phyloP scores from a whole-genome alignment of 148 eudicot species.

The Dysphania ambrosioides region DNA sequence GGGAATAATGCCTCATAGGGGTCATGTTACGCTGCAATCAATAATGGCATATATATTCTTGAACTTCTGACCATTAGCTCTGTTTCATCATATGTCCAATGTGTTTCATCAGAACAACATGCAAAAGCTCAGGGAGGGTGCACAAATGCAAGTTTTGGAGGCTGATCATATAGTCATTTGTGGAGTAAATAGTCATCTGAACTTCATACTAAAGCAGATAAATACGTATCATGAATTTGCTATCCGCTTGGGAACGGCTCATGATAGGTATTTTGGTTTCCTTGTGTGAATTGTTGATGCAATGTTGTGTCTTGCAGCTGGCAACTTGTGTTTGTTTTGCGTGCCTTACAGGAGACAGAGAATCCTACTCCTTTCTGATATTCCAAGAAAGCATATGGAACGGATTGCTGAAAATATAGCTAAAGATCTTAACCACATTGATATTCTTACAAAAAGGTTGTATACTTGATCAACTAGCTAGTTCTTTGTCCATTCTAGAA shows the following conservation, averaged over 20 bases:
- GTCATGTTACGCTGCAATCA: conserved; percentile 8
- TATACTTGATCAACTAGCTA: neutral
- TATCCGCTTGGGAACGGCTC: conserved; percentile 86
- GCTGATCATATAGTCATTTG: conserved; percentile 90
- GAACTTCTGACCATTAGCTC: conserved; percentile 11
- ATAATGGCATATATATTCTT: conserved; percentile 21
- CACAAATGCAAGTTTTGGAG: conserved; percentile 90
- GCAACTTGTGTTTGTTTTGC: conserved; percentile 6
- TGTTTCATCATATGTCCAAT: conserved; percentile 1
- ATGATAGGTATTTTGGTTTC: conserved; percentile 56
- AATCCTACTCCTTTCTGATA: conserved; percentile 84
- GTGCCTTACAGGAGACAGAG: conserved; percentile 67
- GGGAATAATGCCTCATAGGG: conserved; percentile 2
- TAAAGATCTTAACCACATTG: conserved; percentile 84
- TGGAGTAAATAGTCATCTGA: conserved; percentile 83
- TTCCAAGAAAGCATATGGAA: conserved; percentile 87
- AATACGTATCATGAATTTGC: conserved; percentile 87
- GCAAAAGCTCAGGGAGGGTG: conserved; percentile 95
- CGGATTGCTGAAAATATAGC: conserved; percentile 62
- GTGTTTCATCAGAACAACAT: conserved; percentile 64
- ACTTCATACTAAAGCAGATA: conserved; percentile 80
- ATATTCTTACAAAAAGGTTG: conserved; percentile 84
- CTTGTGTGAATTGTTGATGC: neutral
- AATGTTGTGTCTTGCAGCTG: neutral
- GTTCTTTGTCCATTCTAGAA: neutral